Evolutionary conservation across 306 rosid genomes (phyloP), one percentile per base, ranked within the genome.

Genomic region (Luffa acutangula): DNA sequence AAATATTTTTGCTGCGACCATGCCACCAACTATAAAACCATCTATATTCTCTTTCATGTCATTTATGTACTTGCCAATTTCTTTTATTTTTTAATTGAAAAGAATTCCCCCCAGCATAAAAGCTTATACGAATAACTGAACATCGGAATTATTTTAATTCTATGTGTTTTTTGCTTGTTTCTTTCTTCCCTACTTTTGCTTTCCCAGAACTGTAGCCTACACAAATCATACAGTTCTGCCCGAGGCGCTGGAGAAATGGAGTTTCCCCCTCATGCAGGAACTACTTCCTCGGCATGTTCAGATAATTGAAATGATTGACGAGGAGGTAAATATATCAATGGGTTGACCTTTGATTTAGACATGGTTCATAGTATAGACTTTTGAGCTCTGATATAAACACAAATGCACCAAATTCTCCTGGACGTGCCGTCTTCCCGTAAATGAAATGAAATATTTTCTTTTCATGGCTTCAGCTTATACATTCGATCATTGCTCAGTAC

Each of bases 161-260:
- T 88, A 76, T 83, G 67, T 46, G n/a, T 45, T 41, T 10, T 63
- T 34, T 34, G 43, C 34, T 62, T 62, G 6, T 25, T 63, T 13
- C 1, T 12, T 12, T 33, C 58, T 53, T 54, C 21, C n/a, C 42
- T 31, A 10, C 7, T 12, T 25, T 34, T 34, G 5, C 42, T 85
- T 80, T 83, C 65, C 83, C 57, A 94, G 98, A 84, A 87, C 97
- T 85, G 98, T 94, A 25, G 98, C 98, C 75, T 94, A 94, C 86
- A 92, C 98, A 76, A 94, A 94, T 82, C 98, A 94, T 62, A 94
- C 98, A 59, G 97, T 94, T 85, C 93, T 94, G 77, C 98, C 98
- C 0, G 98, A 94, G 88, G 98, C 97, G 80, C 85, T 94, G 86
- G 98, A 94, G 88, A 94, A 94, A 82, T 94, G 97, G 98, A 91